These are phyloP conservation scores for Yamadazyma kitorensis DNA, from an alignment of 805 yeast species.

Conservation along the genomic window DNA sequence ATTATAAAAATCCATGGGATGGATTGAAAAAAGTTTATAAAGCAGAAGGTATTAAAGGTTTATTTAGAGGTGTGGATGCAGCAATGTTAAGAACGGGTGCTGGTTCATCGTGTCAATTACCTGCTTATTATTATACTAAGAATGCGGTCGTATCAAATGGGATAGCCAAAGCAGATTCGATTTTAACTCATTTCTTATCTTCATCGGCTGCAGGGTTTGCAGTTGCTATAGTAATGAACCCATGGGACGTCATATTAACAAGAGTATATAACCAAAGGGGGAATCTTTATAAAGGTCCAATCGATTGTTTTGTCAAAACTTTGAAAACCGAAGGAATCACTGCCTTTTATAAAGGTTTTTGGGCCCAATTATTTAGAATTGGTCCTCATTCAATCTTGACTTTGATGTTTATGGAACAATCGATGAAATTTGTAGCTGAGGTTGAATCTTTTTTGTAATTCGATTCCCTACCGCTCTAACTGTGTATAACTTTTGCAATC, in stretches of 20 bases:
- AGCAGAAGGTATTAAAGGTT: slow-evolving; percentile 73
- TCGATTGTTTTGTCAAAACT: slow-evolving; percentile 87
- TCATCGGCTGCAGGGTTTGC: slow-evolving; percentile 84
- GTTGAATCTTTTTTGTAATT: slow-evolving; percentile 22
- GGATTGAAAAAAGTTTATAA: slow-evolving; percentile 64
- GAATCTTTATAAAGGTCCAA: slow-evolving; percentile 76
- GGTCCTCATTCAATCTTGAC: slow-evolving; percentile 94
- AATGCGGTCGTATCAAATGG: slow-evolving; percentile 52
- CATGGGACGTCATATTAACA: slow-evolving; percentile 94
- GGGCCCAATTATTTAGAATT: slow-evolving; percentile 86
- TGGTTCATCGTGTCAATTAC: slow-evolving; percentile 93
- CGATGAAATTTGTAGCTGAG: slow-evolving; percentile 57
- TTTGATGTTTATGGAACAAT: slow-evolving; percentile 92
- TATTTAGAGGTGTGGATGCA: slow-evolving; percentile 90
- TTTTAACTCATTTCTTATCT: slow-evolving; percentile 64
- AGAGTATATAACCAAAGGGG: slow-evolving; percentile 95
- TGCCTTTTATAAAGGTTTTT: slow-evolving; percentile 93
- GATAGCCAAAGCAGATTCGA: slow-evolving; percentile 58
- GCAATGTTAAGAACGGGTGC: slow-evolving; percentile 93
- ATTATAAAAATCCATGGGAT: slow-evolving; percentile 65
- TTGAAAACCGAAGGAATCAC: slow-evolving; percentile 75
- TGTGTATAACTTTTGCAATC: too few relatives aligned
- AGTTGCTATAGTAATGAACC: slow-evolving; percentile 94
- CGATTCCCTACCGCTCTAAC: too few relatives aligned
- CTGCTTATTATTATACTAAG: slow-evolving; percentile 81